Evolutionary conservation across 2,329 filamentous ascomycete genomes (phyloP).

Genomic region (Achaetomium macrosporum): DNA sequence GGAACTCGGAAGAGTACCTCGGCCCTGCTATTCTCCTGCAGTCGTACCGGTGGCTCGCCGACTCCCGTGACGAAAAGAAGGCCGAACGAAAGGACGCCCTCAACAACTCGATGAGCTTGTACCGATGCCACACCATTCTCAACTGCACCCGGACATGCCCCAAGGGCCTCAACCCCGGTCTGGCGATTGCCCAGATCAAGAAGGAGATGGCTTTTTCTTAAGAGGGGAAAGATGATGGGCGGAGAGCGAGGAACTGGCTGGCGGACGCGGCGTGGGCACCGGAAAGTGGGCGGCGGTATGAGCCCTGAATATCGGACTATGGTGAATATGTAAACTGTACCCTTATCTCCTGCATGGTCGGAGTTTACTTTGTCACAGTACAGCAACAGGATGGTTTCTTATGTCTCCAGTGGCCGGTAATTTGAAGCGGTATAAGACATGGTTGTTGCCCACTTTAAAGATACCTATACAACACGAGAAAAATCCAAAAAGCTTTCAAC

Average conservation of each 20-base stretch:
- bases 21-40: constrained; percentile 94
- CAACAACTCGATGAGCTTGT: constrained; percentile 98
- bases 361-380: constrained; percentile 31
- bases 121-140: constrained; percentile 98
- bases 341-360: constrained; percentile 29
- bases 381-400: constrained; percentile 12
- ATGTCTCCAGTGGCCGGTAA: not conserved
- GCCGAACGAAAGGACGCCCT: constrained; percentile 82
- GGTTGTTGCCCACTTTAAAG: not conserved
- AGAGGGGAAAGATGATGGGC: not conserved
- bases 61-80: constrained; percentile 87
- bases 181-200: constrained; percentile 97
- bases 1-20: constrained; percentile 98
- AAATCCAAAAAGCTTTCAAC: not conserved
- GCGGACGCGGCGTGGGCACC: constrained; percentile 1
- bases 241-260: not conserved
- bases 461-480: not conserved
- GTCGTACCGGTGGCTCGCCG: constrained; percentile 95
- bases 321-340: constrained; percentile 27
- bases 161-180: constrained; percentile 94
- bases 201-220: constrained; percentile 76
- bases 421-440: not conserved
- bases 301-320: constrained; percentile 10
- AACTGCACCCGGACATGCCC: constrained; percentile 98
- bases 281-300: constrained; percentile 6